Evolutionary conservation across 306 rosid genomes (phyloP).

Genomic region (Vigna mungo): DNA sequence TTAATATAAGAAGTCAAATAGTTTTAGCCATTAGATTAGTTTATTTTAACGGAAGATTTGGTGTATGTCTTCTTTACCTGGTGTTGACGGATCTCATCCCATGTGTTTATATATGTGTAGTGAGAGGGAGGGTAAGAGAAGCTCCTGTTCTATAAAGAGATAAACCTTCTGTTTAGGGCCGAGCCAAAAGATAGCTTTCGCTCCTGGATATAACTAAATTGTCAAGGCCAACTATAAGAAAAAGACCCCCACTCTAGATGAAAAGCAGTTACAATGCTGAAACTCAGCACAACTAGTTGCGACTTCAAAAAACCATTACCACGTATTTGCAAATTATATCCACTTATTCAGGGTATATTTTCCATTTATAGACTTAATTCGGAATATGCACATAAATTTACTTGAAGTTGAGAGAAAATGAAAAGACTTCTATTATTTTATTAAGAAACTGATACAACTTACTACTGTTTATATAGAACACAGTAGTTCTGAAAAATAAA

Average conservation of each 20-base stretch:
- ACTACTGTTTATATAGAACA: too few relatives aligned
- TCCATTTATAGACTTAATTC: constrained; percentile 14
- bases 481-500: too few relatives aligned
- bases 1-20: too few relatives aligned
- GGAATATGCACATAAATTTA: constrained; percentile 4
- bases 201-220: constrained; percentile 11
- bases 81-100: too few relatives aligned
- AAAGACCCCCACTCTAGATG: neutral
- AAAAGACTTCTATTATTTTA: too few relatives aligned
- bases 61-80: too few relatives aligned
- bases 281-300: neutral
- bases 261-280: neutral
- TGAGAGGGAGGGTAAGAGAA: neutral
- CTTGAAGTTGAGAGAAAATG: too few relatives aligned
- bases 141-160: constrained; percentile 6
- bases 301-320: constrained; percentile 10
- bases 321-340: constrained; percentile 10
- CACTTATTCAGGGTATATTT: constrained; percentile 11
- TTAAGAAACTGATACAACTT: too few relatives aligned
- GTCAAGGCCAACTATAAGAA: constrained; percentile 18
- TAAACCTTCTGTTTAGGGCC: constrained; percentile 13
- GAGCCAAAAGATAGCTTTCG: neutral
- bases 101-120: neutral
- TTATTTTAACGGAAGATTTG: too few relatives aligned
- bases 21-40: too few relatives aligned